Base-by-base conservation (phyloP, 805 yeast species). In the Teunomyces funiuensis region DNA sequence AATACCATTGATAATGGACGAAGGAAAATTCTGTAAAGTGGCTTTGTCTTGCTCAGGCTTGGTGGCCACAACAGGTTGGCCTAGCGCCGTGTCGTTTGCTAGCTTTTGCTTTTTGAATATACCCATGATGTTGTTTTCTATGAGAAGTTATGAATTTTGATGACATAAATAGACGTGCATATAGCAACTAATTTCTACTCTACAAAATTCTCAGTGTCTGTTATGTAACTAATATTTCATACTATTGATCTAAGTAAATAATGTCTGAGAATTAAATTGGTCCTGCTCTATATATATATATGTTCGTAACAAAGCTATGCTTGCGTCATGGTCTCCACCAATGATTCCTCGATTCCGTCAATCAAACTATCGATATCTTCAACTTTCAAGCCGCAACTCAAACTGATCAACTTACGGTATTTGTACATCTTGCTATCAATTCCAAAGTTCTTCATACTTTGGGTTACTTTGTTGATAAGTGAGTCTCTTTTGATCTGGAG, bases 331-430 rank as follows among this genome's bases (percentile, higher is more conserved):
- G 37, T 34, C 25, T 34, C 37, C 23, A 34, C 37, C 19, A 34
- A 34, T 9, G 37, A 34, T 17, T 34, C 37, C 13, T 34, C 37
- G 18, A 91, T 85, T 15, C 91, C 97, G 50, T 86, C 91, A 38
- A 91, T 71, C 44, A 88, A 72, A 22, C 86, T 84, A 55, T 83
- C 88, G 43, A 91, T 83, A 45, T 85, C 93, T 45, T 87, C 95
- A 15, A 82, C 74, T 37, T 82, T 79, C 41, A 88, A 73, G 2
- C 88, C 95, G 58, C 95, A 85, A 36, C 88, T 78, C 36, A 81
- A 66, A 17, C 91, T 78, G 31, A 93, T 82, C 46, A 91, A 71
- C 54, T 81, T 80, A 48, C 95, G 74, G 67, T 91, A 85, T 58
- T 88, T 88, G 53, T 77, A 79, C 64, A 84, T 81, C 50, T 76